Base-by-base conservation (phyloP, 768 basidiomycete species). In the Amanita jacksonii region DNA sequence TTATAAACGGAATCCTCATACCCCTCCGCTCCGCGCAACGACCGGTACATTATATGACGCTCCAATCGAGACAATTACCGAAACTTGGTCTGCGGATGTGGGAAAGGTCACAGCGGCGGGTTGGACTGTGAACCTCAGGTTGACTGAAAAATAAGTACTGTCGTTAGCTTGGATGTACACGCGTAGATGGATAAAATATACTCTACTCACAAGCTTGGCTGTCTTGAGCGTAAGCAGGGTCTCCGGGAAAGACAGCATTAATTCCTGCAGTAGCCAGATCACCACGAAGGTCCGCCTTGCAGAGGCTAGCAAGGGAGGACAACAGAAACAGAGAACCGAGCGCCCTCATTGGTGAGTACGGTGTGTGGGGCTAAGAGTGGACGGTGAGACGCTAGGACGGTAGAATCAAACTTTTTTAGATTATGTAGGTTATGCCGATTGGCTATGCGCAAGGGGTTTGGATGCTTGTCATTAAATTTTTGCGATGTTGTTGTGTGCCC, bases 11-110 rank as follows among this genome's bases (percentile, higher is more conserved):
- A 13, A 42, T 8, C 1, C 3, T 62, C 63, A 37, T 70, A 73
- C 47, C 47, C 68, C 69, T 23, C 69, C 69, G 41, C 67, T 66
- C n/a, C 69, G 60, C 13, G 69, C 62, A 8, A 62, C 62, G 2
- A 67, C 61, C 16, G 57, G 52, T 40, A 57, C 52, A 3, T 53
- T 54, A 20, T 59, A 51, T 6, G 51, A 50, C 2, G 35, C 43
- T 10, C 57, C 64, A 4, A 57, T 53, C n/a, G 54, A 50, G 13
- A 66, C 50, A 4, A 59, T 55, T 9, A 38, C 38, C 0, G 63
- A 54, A 3, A 63, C 57, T 30, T 66, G 55, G 15, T 58, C 33
- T 0, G 62, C 43, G 9, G 43, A 55, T 1, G 27, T 57, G 3
- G 62, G 62, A 44, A 44, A 63, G 8, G 59, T 52, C 4, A 65